These are phyloP conservation scores for Nicotiana tabacum DNA, from an alignment of 257 asterid species.

Conservation along the genomic window DNA sequence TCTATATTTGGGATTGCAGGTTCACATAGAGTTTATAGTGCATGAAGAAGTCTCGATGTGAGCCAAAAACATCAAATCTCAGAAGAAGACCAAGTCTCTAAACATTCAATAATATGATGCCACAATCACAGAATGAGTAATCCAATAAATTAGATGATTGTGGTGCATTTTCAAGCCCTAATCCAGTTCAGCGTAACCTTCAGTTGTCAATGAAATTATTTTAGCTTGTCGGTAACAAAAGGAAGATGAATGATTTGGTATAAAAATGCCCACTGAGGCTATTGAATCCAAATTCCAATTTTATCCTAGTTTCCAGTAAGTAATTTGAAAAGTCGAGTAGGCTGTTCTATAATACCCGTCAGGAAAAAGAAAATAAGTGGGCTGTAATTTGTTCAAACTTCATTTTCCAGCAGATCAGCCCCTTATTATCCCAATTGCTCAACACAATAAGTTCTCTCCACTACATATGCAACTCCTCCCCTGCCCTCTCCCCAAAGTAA, in stretches of 20 bases:
- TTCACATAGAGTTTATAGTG: not conserved
- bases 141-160: not conserved
- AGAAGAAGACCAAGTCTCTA: not conserved
- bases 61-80: not conserved
- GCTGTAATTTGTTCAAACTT: not conserved
- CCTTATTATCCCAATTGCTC: constrained; percentile 5
- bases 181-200: not conserved
- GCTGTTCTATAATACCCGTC: not conserved
- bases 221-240: not conserved
- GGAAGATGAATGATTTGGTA: not conserved
- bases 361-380: not conserved
- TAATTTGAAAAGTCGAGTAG: not conserved
- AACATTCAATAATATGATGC: not conserved
- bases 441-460: not conserved
- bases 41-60: constrained; percentile 3
- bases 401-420: not conserved
- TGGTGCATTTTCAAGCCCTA: not conserved
- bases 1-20: not conserved
- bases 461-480: not conserved
- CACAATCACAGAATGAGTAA: not conserved
- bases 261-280: not conserved
- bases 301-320: not conserved
- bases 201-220: not conserved
- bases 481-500: not conserved
- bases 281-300: not conserved